Conservation (phyloP, 2,329 filamentous ascomycete species). For the Orbilia ellipsospora region DNA sequence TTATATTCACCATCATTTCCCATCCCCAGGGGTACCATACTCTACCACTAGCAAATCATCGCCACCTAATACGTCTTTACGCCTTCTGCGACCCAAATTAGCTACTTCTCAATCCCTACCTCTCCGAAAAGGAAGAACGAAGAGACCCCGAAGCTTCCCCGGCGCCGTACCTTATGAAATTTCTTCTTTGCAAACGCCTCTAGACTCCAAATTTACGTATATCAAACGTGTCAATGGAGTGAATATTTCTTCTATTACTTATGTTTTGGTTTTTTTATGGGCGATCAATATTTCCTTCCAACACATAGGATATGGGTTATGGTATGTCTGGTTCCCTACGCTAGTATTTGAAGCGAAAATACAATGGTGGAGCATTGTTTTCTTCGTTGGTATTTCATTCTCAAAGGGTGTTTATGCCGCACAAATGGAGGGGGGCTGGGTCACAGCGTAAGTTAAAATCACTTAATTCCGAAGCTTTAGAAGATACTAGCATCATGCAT, state of each 20-base stretch:
- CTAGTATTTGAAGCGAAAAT: conserved; percentile 31
- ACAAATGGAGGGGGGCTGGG: conserved; percentile 36
- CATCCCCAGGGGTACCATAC: conserved; percentile 31
- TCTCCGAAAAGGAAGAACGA: conserved; percentile 28
- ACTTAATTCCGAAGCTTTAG: no score
- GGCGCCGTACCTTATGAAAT: conserved; percentile 13
- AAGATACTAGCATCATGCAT: no score
- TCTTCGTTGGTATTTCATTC: conserved; percentile 42
- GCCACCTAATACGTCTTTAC: conserved; percentile 23
- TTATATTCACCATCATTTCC: conserved; percentile 48
- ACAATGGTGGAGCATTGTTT: conserved; percentile 51
- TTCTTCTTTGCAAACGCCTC: background rate
- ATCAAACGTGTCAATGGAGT: conserved; percentile 34
- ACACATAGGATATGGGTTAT: conserved; percentile 43
- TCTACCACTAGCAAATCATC: conserved; percentile 18
- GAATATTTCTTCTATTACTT: conserved; percentile 24
- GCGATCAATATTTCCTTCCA: conserved; percentile 33
- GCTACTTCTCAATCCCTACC: conserved; percentile 41
- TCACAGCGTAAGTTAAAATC: conserved; percentile 27
- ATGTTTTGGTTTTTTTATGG: conserved; percentile 35
- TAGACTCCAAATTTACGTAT: background rate
- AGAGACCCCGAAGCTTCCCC: conserved; percentile 42
- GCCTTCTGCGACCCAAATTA: conserved; percentile 33
- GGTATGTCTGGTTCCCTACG: conserved; percentile 52
- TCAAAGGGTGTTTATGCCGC: conserved; percentile 41